phyloP scores from a whole-genome alignment of 441 rosid species.

The Theobroma grandiflorum region DNA sequence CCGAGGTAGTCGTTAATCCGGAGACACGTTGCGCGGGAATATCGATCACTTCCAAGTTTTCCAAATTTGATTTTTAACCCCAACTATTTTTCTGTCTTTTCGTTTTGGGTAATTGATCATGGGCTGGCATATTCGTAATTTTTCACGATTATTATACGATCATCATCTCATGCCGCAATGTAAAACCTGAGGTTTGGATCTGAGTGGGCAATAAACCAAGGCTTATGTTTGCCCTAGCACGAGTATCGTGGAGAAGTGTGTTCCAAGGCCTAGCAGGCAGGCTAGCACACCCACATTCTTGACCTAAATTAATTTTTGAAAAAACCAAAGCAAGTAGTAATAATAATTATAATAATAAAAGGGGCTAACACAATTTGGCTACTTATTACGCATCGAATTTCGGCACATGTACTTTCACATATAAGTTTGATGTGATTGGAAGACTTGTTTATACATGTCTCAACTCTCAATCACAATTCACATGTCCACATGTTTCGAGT shows the following conservation, averaged over 20 bases:
- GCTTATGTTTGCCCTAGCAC: background rate
- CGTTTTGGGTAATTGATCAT: too few relatives aligned
- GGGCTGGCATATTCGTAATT: too few relatives aligned
- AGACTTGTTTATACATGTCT: background rate
- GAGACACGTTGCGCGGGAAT: background rate
- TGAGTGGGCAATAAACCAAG: background rate
- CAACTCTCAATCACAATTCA: conserved; percentile 18
- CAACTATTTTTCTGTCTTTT: background rate
- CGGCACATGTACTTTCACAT: conserved; percentile 3
- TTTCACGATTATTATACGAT: too few relatives aligned
- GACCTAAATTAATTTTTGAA: background rate
- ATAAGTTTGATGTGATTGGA: conserved; percentile 3
- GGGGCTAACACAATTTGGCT: background rate
- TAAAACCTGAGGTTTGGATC: background rate
- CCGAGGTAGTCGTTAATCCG: background rate
- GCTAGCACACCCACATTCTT: too few relatives aligned
- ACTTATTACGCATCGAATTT: background rate
- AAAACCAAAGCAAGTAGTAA: background rate
- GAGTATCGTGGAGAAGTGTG: background rate
- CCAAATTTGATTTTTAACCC: background rate
- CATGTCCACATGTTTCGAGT: background rate
- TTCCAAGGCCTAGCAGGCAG: background rate
- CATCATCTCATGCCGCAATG: too few relatives aligned
- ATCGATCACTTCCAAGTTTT: background rate
- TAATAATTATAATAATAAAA: background rate